Percentiles rank a stretch among this genome's conserved stretches.
These are phyloP conservation scores for Xylaria polymorpha DNA, from an alignment of 2,329 filamentous ascomycete species.

Conservation along the genomic window DNA sequence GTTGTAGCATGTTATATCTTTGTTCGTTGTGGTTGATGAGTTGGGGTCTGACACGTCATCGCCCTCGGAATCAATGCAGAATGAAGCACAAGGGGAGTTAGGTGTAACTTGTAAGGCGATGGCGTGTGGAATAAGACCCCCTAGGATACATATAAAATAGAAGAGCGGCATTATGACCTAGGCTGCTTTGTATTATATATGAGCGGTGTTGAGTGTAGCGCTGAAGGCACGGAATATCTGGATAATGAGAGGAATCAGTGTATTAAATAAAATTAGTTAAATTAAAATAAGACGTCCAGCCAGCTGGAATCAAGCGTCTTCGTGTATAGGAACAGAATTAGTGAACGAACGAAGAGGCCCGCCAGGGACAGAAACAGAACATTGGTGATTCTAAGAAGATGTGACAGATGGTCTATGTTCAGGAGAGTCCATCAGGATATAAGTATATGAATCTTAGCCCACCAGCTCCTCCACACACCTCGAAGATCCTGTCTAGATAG, in stretches of 20 bases:
- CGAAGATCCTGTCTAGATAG: background rate
- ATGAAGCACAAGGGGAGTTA: slow-evolving; percentile 64
- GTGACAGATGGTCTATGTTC: slow-evolving; percentile 8
- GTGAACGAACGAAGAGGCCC: slow-evolving; percentile 35
- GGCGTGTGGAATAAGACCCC: slow-evolving; percentile 39
- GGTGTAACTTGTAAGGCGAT: slow-evolving; percentile 62
- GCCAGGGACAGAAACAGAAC: slow-evolving; percentile 23
- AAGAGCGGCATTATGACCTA: slow-evolving; percentile 45
- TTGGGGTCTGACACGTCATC: slow-evolving; percentile 58
- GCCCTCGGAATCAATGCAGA: slow-evolving; percentile 58
- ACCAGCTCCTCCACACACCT: background rate
- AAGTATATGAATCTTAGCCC: slow-evolving; percentile 11
- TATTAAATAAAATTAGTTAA: slow-evolving; percentile 46
- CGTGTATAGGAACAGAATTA: slow-evolving; percentile 28
- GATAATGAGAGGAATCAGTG: slow-evolving; percentile 18
- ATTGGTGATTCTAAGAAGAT: slow-evolving; percentile 25
- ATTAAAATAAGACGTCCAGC: slow-evolving; percentile 43
- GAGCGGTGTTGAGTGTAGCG: slow-evolving; percentile 7
- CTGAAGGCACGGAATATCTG: slow-evolving; percentile 20
- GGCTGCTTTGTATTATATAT: slow-evolving; percentile 28
- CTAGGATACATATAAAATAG: slow-evolving; percentile 43
- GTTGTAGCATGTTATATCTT: slow-evolving; percentile 63
- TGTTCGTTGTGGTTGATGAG: slow-evolving; percentile 57
- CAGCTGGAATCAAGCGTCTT: slow-evolving; percentile 44
- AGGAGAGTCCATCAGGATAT: slow-evolving; percentile 25